phyloP scores from a whole-genome alignment of 1,139 yeast species.

The Sugiyamaella xylanicola region DNA sequence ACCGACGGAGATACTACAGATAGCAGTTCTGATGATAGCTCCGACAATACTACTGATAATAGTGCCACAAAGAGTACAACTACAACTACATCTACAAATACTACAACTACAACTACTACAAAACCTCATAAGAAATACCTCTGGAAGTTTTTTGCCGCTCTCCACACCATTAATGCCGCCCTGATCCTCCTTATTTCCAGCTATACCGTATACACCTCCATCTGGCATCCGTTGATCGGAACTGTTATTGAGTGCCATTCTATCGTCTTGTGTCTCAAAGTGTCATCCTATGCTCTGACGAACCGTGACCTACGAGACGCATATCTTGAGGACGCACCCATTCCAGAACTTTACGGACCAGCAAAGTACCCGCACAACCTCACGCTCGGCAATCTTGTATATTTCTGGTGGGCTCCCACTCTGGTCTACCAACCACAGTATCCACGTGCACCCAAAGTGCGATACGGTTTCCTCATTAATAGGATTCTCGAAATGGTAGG shows the following conservation, averaged over 20 bases:
- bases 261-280: constrained; percentile 46
- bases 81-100: not conserved
- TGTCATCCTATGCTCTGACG: constrained; percentile 49
- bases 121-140: constrained; percentile 33
- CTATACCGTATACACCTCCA: constrained; percentile 39
- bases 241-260: constrained; percentile 47
- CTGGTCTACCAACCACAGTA: constrained; percentile 51
- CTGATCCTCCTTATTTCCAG: constrained; percentile 41
- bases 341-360: constrained; percentile 42
- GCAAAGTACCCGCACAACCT: constrained; percentile 47
- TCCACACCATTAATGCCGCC: constrained; percentile 43
- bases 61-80: not conserved
- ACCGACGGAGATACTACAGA: not conserved
- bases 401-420: constrained; percentile 52
- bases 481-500: constrained; percentile 44
- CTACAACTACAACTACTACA: not conserved
- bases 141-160: constrained; percentile 40
- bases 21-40: not conserved
- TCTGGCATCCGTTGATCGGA: constrained; percentile 49
- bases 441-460: constrained; percentile 42
- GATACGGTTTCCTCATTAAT: constrained; percentile 41
- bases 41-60: not conserved
- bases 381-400: constrained; percentile 41
- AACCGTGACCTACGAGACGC: constrained; percentile 47
- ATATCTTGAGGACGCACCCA: constrained; percentile 28